Conservation (phyloP, 345 rosid species). For the Anacardium occidentale region DNA sequence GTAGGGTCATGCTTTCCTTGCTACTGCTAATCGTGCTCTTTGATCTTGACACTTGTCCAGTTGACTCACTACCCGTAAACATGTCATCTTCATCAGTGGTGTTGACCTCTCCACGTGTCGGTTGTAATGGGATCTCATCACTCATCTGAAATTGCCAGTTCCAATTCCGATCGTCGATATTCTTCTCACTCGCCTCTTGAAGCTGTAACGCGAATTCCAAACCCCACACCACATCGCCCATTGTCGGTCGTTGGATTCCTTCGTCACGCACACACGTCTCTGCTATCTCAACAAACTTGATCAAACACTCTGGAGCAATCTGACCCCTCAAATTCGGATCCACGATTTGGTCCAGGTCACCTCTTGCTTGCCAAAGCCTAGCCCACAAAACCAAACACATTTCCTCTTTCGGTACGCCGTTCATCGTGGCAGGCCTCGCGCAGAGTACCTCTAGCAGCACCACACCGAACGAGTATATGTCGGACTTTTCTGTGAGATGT, state of each 20-base stretch:
- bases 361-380: conserved; percentile 3
- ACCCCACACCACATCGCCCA: conserved; percentile 24
- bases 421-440: conserved; percentile 16
- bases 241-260: conserved; percentile 23
- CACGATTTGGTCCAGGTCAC: conserved; percentile 17
- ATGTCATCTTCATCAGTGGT: conserved; percentile 20
- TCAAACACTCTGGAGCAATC: conserved; percentile 26
- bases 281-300: conserved; percentile 21
- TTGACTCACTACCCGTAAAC: conserved; percentile 23
- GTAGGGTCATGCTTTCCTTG: conserved; percentile 1
- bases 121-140: background rate
- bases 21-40: conserved; percentile 21
- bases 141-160: background rate
- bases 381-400: conserved; percentile 24
- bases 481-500: conserved; percentile 30
- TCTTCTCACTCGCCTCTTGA: conserved; percentile 21
- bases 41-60: conserved; percentile 8
- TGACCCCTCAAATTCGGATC: conserved; percentile 22
- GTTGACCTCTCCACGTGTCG: background rate
- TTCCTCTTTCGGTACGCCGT: background rate
- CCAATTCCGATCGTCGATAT: background rate
- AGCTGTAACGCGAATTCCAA: conserved; percentile 28
- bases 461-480: conserved; percentile 37
- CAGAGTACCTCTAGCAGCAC: conserved; percentile 34
- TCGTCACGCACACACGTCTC: conserved; percentile 14